Base-by-base conservation (phyloP, 2,329 filamentous ascomycete species). In the Pseudocercospora pini-densiflorae region DNA sequence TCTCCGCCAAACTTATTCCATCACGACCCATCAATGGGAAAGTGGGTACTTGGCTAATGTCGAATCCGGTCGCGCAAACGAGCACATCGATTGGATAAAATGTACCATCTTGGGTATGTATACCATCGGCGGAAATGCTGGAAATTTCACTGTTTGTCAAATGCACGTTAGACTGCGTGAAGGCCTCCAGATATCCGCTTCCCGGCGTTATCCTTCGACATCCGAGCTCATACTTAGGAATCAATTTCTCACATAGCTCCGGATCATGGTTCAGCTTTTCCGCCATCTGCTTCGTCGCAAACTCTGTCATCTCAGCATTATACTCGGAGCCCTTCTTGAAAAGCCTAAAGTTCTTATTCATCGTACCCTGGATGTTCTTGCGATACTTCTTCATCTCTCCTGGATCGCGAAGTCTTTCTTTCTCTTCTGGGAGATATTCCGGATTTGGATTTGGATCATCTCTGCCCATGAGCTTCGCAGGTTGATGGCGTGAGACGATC, bases 251-350 rank as follows among this genome's bases (percentile, higher is more conserved):
- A 1, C 85, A 76, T 6, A 90, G 77, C 27, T 86, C 83, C 0
- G 87, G 85, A 65, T 88, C 86, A 62, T 83, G 81, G 0, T 76
- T 77, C 0, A 90, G 76, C 0, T 87, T 82, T 36, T 81, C 72
- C 33, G 79, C 79, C 85, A 90, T 89, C 53, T 87, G 77, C 61
- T 82, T 75, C 5, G 77, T 80, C 71, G 84, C 89, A 31, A 80
- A 78, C 1, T 82, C 79, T 1, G 82, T 81, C 14, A 85, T 74
- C 2, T 81, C 79, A 0, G 78, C 74, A 69, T 88, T 89, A 12
- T 81, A 80, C 40, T 77, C 77, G 2, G 80, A 81, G 45, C 77
- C 80, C 61, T 81, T 77, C 45, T 79, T 75, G 66, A 80, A 83
- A 74, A 82, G 80, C 65, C 73, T 77, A 69, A 83, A 83, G 2